phyloP scores from a whole-genome alignment of 805 yeast genomes.

The Candida tibetensis region DNA sequence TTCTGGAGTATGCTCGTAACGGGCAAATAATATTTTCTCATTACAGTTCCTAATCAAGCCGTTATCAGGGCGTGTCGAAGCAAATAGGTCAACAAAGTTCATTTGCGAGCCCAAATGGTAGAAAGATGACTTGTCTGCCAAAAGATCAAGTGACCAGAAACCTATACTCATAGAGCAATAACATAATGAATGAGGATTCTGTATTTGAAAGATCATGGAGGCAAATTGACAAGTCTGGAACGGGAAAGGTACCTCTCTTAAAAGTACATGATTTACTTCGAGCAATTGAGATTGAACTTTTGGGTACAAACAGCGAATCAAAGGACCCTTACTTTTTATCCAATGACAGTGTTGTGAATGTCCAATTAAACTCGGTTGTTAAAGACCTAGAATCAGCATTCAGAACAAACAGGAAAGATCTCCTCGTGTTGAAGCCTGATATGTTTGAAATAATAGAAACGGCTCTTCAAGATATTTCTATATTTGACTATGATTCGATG shows the following conservation, averaged over 20 bases:
- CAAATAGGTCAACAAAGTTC: constrained; percentile 7
- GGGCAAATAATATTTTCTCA: no score
- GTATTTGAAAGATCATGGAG: constrained; percentile 9
- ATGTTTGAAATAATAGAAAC: constrained; percentile 13
- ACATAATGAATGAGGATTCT: constrained; percentile 6
- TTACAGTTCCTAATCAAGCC: constrained; percentile 10
- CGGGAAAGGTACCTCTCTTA: constrained; percentile 4
- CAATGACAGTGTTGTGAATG: constrained; percentile 6
- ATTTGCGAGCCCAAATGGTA: neutral
- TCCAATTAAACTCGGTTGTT: constrained; percentile 4
- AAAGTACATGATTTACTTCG: constrained; percentile 7
- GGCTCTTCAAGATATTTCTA: constrained; percentile 16
- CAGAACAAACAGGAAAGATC: constrained; percentile 5
- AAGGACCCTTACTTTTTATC: constrained; percentile 4
- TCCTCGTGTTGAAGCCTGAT: constrained; percentile 10
- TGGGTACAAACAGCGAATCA: constrained; percentile 2
- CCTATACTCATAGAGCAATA: no score
- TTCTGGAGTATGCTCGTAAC: no score
- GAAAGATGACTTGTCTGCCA: constrained; percentile 1
- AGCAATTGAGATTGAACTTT: constrained; percentile 8
- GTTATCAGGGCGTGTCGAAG: constrained; percentile 4
- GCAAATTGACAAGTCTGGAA: constrained; percentile 2
- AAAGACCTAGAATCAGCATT: constrained; percentile 8
- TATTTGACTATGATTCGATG: constrained; percentile 14
- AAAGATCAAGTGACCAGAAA: no score